Percentiles rank a stretch among this genome's conserved stretches.
These are phyloP conservation scores for Ophiostoma piceae DNA, from an alignment of 2,329 filamentous ascomycete genomes.

Conservation along the genomic window DNA sequence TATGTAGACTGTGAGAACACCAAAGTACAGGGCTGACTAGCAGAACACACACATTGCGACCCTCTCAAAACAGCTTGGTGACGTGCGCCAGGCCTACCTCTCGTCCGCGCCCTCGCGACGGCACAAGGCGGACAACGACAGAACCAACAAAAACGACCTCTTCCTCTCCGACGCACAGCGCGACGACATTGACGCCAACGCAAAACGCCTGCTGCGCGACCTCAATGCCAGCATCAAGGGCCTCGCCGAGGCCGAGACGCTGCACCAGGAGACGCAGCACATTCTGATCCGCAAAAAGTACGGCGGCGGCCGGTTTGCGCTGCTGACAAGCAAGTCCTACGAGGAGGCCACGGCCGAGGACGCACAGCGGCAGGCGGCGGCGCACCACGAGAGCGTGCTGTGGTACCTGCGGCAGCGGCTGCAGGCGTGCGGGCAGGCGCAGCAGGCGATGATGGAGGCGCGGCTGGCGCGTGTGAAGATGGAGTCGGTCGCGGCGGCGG, in stretches of 20 bases:
- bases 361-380: conserved; percentile 57
- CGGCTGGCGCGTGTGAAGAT: conserved; percentile 78
- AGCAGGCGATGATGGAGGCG: conserved; percentile 90
- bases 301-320: conserved; percentile 36
- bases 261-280: conserved; percentile 70
- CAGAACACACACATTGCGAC: conserved; percentile 76
- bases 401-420: conserved; percentile 74
- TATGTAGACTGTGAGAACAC: too few relatives aligned
- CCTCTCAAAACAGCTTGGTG: conserved; percentile 71
- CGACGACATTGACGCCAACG: conserved; percentile 80
- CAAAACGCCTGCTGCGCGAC: conserved; percentile 78
- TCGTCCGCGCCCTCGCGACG: conserved; percentile 66
- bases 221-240: conserved; percentile 75
- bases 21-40: too few relatives aligned
- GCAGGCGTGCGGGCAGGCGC: conserved; percentile 69
- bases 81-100: conserved; percentile 85
- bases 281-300: conserved; percentile 68
- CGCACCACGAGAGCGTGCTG: conserved; percentile 75
- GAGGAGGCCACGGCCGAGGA: conserved; percentile 72
- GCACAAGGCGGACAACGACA: too few relatives aligned
- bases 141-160: conserved; percentile 29
- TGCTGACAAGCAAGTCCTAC: conserved; percentile 38
- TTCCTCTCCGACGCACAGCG: conserved; percentile 71
- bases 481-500: conserved; percentile 47
- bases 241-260: conserved; percentile 74